These are phyloP conservation scores for Rhypophila decipiens DNA, from an alignment of 495 filamentous ascomycete genomes.

Conservation along the genomic window DNA sequence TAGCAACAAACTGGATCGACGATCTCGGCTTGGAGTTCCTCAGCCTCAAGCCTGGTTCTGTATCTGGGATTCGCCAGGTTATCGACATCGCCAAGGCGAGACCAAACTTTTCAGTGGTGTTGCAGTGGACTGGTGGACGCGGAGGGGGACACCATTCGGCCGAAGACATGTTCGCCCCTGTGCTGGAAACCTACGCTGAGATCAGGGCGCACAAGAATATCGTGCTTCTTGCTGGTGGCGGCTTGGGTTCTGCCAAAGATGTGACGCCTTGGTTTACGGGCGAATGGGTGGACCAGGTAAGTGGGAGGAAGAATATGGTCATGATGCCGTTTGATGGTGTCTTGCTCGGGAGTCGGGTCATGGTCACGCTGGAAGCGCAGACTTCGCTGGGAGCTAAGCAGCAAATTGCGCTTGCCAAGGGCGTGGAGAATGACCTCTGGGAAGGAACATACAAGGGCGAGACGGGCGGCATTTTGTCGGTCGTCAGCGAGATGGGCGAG, in stretches of 20 bases:
- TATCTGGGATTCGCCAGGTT: constrained; percentile 74
- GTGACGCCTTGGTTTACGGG: constrained; percentile 83
- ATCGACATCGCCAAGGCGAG: constrained; percentile 81
- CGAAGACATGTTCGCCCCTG: constrained; percentile 83
- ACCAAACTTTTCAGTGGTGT: constrained; percentile 70
- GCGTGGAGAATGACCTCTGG: constrained; percentile 77
- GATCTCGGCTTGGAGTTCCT: constrained; percentile 77
- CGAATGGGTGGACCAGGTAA: constrained; percentile 65
- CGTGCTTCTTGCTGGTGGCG: constrained; percentile 74
- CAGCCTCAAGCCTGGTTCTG: constrained; percentile 78
- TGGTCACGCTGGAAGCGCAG: constrained; percentile 83
- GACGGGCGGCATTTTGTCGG: constrained; percentile 82
- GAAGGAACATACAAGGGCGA: constrained; percentile 84
- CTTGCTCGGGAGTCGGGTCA: too few relatives aligned
- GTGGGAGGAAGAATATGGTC: constrained; percentile 75
- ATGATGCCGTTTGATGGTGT: constrained; percentile 59
- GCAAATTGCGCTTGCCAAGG: constrained; percentile 77
- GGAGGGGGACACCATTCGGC: constrained; percentile 85
- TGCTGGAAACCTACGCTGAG: constrained; percentile 73
- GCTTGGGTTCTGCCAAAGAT: constrained; percentile 76
- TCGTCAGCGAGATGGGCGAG: constrained; percentile 92
- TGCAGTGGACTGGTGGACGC: constrained; percentile 86
- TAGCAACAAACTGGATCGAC: constrained; percentile 80
- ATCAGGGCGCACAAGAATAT: constrained; percentile 70
- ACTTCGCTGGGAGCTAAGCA: constrained; percentile 83